Evolutionary conservation across 768 basidiomycete species (phyloP), one percentile per base, ranked within the genome.

Genomic region (Hygrophoropsis aurantiaca): DNA sequence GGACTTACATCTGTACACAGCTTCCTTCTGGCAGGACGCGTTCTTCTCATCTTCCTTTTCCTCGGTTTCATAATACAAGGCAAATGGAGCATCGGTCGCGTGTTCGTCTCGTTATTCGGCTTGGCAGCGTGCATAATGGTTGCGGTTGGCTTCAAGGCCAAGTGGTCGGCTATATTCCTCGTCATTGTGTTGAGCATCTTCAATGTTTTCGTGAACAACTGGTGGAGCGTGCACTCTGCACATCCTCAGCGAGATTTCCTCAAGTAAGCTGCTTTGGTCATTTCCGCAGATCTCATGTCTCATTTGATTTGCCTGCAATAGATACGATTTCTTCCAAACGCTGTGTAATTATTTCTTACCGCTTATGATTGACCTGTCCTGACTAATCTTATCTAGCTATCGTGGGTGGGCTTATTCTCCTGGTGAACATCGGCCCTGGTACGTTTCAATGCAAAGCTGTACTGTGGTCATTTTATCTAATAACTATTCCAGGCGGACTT

Each of bases 291-390:
- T 50, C 19, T 36, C 36, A 39, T 47, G 42, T 41, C 47, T 13
- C 27, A 30, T 30, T 60, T 71, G 41, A 74, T 42, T 20, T 40
- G 48, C 46, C 44, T 39, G 11, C 38, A 34, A 15, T 52, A 91
- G 90, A 78, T 97, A 97, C 61, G 97, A 99, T 71, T 99, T 99
- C 75, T 97, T 97, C 88, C 94, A 97, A 71, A 98, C 94, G 25
- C 78, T 97, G 26, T 97, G 80, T 84, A 55, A 61, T 44, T 42
- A 25, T 11, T 21, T 30, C 42, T 16, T 30, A 16, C 43, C 21
- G 34, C 40, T 15, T n/a, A 39, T 27, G 39, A 3, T 20, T 24
- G 20, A 20, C 37, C 48, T 51, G 40, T 30, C 21, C 42, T 57
- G 37, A 63, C 26, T 7, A 11, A 41, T 21, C 2, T 47, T 46